phyloP scores from a whole-genome alignment of 306 rosid species.

The Glycine tomentella region DNA sequence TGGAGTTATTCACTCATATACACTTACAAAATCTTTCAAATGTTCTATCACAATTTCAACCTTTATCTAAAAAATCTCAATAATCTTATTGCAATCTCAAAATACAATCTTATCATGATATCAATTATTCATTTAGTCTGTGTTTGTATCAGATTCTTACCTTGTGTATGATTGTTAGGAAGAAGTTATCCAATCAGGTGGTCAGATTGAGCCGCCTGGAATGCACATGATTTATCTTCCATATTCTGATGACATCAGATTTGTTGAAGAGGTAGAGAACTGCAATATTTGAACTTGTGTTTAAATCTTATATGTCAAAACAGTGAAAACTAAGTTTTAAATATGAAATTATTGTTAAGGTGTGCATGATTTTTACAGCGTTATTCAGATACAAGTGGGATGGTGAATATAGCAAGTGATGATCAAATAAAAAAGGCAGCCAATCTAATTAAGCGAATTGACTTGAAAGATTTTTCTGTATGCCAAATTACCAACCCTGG shows the following conservation, averaged over 20 bases:
- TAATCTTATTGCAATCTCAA: too few species aligned
- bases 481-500: slow-evolving; percentile 91
- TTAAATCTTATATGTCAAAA: slow-evolving; percentile 20
- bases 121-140: too few species aligned
- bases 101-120: too few species aligned
- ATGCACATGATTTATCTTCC: slow-evolving; percentile 96
- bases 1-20: too few species aligned
- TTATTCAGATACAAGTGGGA: slow-evolving; percentile 55
- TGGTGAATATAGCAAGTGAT: slow-evolving; percentile 64
- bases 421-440: slow-evolving; percentile 81
- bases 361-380: slow-evolving; percentile 60
- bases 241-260: slow-evolving; percentile 89
- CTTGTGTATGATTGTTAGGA: slow-evolving; percentile 60
- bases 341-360: slow-evolving; percentile 30
- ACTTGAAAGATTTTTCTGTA: slow-evolving; percentile 81
- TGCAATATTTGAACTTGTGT: slow-evolving; percentile 31
- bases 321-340: slow-evolving; percentile 35
- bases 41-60: too few species aligned
- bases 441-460: slow-evolving; percentile 75
- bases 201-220: slow-evolving; percentile 97
- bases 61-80: too few species aligned
- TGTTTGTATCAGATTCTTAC: not conserved
- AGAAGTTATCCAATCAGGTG: slow-evolving; percentile 70
- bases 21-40: too few species aligned
- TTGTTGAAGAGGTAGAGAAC: slow-evolving; percentile 80